Percentiles rank a stretch among this genome's conserved stretches.
Conservation (phyloP, 2,329 filamentous ascomycete species). For the Trichoderma atroviride region DNA sequence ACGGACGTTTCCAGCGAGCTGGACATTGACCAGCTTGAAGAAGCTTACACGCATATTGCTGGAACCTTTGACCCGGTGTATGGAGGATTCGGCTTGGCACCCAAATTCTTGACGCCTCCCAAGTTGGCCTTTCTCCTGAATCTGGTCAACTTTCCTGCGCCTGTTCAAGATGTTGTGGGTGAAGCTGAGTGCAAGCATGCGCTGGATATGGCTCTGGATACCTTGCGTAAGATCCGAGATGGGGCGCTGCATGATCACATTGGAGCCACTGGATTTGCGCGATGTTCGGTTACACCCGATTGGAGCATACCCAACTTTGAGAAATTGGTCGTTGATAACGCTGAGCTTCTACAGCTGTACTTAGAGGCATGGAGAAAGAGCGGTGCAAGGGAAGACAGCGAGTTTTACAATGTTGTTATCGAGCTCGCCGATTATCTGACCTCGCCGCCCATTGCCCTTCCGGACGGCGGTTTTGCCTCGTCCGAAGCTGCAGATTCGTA, state of each 20-base stretch:
- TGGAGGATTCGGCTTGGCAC: conserved; percentile 78
- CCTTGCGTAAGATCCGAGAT: conserved; percentile 71
- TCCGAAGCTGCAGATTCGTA: conserved; percentile 90
- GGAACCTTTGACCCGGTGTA: conserved; percentile 76
- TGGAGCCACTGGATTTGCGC: conserved; percentile 57
- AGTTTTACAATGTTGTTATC: conserved; percentile 76
- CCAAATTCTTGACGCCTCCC: conserved; percentile 87
- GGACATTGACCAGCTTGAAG: conserved; percentile 88
- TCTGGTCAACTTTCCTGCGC: conserved; percentile 68
- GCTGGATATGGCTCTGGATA: conserved; percentile 77
- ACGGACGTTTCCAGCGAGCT: conserved; percentile 63
- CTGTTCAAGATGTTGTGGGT: conserved; percentile 86
- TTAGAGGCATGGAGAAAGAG: conserved; percentile 77
- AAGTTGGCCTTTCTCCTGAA: conserved; percentile 83
- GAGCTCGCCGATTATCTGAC: conserved; percentile 89
- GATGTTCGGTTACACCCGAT: conserved; percentile 87
- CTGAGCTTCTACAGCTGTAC: conserved; percentile 80
- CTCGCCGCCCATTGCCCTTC: conserved; percentile 65
- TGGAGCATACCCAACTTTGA: conserved; percentile 97
- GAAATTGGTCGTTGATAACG: conserved; percentile 94
- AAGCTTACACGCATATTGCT: conserved; percentile 80
- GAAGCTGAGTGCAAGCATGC: conserved; percentile 73
- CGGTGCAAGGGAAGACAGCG: conserved; percentile 57
- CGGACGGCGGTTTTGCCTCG: conserved; percentile 77
- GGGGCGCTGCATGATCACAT: conserved; percentile 60